Evolutionary conservation across 2,329 filamentous ascomycete species (phyloP).

Genomic region (Paradendryphiella salina): DNA sequence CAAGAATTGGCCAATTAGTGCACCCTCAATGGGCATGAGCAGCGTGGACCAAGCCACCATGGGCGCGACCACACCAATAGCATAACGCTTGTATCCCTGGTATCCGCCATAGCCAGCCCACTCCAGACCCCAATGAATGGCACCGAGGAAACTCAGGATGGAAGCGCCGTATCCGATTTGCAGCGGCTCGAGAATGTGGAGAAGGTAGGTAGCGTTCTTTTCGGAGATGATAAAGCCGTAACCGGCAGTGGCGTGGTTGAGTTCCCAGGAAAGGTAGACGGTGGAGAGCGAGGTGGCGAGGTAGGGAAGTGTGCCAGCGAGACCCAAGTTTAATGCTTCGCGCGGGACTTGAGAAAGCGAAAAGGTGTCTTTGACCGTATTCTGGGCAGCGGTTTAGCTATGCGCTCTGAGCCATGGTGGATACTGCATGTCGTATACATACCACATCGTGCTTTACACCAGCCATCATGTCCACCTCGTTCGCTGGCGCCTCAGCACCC

Average conservation of each 20-base stretch:
- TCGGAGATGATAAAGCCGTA: slow-evolving; percentile 67
- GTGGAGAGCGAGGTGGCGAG: slow-evolving; percentile 81
- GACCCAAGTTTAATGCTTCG: slow-evolving; percentile 55
- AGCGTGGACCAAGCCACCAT: slow-evolving; percentile 88
- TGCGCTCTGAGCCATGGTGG: background rate
- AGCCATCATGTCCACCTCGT: slow-evolving; percentile 53
- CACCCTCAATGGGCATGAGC: slow-evolving; percentile 80
- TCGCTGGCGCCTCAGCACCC: slow-evolving; percentile 36
- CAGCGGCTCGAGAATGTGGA: slow-evolving; percentile 78
- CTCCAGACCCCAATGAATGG: slow-evolving; percentile 91
- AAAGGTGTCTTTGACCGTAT: slow-evolving; percentile 56
- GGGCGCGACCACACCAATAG: slow-evolving; percentile 77
- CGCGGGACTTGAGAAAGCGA: slow-evolving; percentile 51
- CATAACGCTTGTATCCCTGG: slow-evolving; percentile 78
- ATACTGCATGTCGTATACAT: slow-evolving; percentile 7
- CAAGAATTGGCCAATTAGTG: slow-evolving; percentile 81
- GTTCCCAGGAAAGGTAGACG: slow-evolving; percentile 78
- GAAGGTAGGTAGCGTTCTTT: slow-evolving; percentile 70
- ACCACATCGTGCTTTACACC: slow-evolving; percentile 48
- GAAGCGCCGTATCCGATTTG: slow-evolving; percentile 91
- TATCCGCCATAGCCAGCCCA: slow-evolving; percentile 69
- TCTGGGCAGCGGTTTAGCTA: slow-evolving; percentile 33
- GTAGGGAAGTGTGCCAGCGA: slow-evolving; percentile 64
- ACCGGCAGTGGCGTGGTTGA: slow-evolving; percentile 70
- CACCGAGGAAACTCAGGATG: slow-evolving; percentile 91